phyloP scores from a whole-genome alignment of 139 green algal species.

The Nannochloris sp. region DNA sequence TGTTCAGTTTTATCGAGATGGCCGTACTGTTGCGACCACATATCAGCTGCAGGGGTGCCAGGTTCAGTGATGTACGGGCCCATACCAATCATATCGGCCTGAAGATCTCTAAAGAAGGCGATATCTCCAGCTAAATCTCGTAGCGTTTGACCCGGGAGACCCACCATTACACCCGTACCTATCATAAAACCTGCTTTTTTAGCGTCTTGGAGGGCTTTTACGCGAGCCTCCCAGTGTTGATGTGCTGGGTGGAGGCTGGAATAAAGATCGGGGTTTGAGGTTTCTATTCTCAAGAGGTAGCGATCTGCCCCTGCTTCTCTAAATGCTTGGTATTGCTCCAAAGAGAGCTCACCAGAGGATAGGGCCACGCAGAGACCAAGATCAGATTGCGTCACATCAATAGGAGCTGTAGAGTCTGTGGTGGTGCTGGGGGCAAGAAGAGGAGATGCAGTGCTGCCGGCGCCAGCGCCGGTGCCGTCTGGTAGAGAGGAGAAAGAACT shows the following conservation, averaged over 20 bases:
- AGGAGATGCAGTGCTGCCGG: background rate
- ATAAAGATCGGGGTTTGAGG: slow-evolving; percentile 55
- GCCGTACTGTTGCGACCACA: slow-evolving; percentile 34
- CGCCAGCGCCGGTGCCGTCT: background rate
- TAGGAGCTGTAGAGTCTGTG: background rate
- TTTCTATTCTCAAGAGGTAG: slow-evolving; percentile 64
- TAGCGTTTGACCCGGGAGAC: slow-evolving; percentile 57
- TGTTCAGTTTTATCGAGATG: slow-evolving; percentile 37
- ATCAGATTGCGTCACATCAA: slow-evolving; percentile 3
- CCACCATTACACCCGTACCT: slow-evolving; percentile 61
- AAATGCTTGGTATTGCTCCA: slow-evolving; percentile 4
- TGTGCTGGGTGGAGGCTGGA: slow-evolving; percentile 39
- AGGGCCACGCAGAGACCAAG: slow-evolving; percentile 49
- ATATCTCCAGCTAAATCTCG: slow-evolving; percentile 52
- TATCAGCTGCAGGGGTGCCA: slow-evolving; percentile 25
- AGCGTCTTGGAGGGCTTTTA: slow-evolving; percentile 34
- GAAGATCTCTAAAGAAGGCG: slow-evolving; percentile 48
- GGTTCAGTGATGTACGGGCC: slow-evolving; percentile 12
- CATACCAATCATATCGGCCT: slow-evolving; percentile 58
- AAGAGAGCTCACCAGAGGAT: slow-evolving; percentile 45
- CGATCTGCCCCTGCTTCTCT: slow-evolving; percentile 32
- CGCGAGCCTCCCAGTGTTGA: slow-evolving; percentile 39
- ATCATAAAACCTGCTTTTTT: slow-evolving; percentile 44
- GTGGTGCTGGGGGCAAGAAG: background rate
- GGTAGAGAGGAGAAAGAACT: background rate